phyloP scores from a whole-genome alignment of 306 rosid species.

The Lotus japonicus region DNA sequence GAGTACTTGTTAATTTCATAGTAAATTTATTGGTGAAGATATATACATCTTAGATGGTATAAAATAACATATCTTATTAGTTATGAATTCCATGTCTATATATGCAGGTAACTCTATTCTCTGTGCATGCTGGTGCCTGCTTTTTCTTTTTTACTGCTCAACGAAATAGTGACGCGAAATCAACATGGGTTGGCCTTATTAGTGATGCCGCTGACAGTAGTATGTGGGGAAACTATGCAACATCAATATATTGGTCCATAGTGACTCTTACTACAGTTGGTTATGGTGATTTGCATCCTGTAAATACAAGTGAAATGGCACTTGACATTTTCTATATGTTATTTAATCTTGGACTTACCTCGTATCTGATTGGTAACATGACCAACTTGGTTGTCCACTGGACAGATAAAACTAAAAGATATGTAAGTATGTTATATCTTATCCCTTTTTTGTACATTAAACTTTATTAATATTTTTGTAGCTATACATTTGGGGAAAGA shows the following conservation, averaged over 20 bases:
- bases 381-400: slow-evolving; percentile 82
- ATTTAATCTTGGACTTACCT: slow-evolving; percentile 54
- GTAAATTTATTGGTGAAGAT: background rate
- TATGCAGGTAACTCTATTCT: slow-evolving; percentile 65
- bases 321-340: slow-evolving; percentile 48
- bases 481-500: background rate
- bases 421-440: slow-evolving; percentile 40
- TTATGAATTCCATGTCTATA: background rate
- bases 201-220: background rate
- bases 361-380: slow-evolving; percentile 87
- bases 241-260: slow-evolving; percentile 67
- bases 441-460: background rate
- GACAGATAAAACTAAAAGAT: slow-evolving; percentile 59
- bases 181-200: slow-evolving; percentile 46
- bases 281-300: slow-evolving; percentile 86
- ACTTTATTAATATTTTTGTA: background rate
- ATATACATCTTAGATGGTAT: background rate
- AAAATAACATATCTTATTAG: background rate
- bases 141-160: slow-evolving; percentile 51
- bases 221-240: slow-evolving; percentile 36
- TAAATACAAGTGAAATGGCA: slow-evolving; percentile 48
- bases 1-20: slow-evolving; percentile 26
- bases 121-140: slow-evolving; percentile 62
- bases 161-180: slow-evolving; percentile 5
- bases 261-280: slow-evolving; percentile 59